Conservation (phyloP, 768 basidiomycete species). For the Lactarius trivialis region DNA sequence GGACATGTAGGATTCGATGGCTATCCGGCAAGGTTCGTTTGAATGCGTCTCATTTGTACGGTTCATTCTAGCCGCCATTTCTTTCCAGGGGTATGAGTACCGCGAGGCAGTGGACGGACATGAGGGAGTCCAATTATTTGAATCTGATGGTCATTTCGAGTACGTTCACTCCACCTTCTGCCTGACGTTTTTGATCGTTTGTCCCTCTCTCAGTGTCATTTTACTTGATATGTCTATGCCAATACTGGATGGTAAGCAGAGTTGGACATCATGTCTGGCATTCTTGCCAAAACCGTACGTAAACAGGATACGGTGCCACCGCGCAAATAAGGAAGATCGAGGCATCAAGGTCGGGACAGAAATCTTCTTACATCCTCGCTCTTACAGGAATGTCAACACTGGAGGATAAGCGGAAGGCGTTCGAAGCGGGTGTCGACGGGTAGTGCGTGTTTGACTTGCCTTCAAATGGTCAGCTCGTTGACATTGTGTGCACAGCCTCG, state of each 20-base stretch:
- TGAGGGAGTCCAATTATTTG: slow-evolving; percentile 74
- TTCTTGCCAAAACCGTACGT: neutral
- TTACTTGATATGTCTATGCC: slow-evolving; percentile 92
- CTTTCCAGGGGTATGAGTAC: slow-evolving; percentile 58
- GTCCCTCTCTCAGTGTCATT: slow-evolving; percentile 53
- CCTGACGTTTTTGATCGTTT: neutral
- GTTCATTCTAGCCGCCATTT: neutral
- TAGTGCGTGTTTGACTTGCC: slow-evolving; percentile 55
- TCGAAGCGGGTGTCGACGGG: slow-evolving; percentile 90
- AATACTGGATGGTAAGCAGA: slow-evolving; percentile 64
- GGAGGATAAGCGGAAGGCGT: slow-evolving; percentile 87
- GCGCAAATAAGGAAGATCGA: slow-evolving; percentile 76
- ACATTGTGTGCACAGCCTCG: slow-evolving; percentile 46
- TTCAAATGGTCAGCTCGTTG: neutral
- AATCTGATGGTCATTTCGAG: slow-evolving; percentile 77
- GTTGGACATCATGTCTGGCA: slow-evolving; percentile 17
- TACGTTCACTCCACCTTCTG: slow-evolving; percentile 35
- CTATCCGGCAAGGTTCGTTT: slow-evolving; percentile 46
- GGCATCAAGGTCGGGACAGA: slow-evolving; percentile 24
- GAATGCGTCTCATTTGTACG: neutral
- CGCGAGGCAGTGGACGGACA: slow-evolving; percentile 79
- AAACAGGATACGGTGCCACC: slow-evolving; percentile 75
- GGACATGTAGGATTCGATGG: slow-evolving; percentile 50
- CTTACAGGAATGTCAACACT: slow-evolving; percentile 90
- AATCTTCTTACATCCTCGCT: slow-evolving; percentile 61